Percentiles rank a stretch among this genome's conserved stretches.
Evolutionary conservation across 2,329 filamentous ascomycete species (phyloP).

Genomic region (Rutstroemia sp.): DNA sequence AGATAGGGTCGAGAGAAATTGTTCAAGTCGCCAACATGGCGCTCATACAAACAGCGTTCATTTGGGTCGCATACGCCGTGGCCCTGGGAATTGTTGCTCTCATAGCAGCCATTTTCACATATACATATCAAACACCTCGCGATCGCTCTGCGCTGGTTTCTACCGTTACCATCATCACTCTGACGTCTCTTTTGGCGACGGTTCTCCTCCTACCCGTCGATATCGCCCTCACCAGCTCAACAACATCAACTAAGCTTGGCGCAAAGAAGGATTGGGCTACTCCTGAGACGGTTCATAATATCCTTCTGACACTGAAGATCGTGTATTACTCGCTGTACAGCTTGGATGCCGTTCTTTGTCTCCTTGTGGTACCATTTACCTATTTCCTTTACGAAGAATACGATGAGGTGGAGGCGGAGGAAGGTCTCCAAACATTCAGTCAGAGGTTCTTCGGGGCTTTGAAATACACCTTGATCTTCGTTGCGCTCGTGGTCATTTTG

Average conservation of each 20-base stretch:
- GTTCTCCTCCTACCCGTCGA: conserved; percentile 90
- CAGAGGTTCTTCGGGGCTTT: conserved; percentile 73
- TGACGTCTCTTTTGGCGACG: conserved; percentile 83
- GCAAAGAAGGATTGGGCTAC: conserved; percentile 94
- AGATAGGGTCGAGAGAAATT: neutral
- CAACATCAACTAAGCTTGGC: conserved; percentile 65
- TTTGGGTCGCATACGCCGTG: conserved; percentile 89
- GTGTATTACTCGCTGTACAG: conserved; percentile 94
- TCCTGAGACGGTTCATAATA: conserved; percentile 67
- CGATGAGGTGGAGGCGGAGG: conserved; percentile 79
- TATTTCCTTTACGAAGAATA: conserved; percentile 99
- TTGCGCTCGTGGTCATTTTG: conserved; percentile 70
- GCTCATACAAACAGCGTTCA: conserved; percentile 79
- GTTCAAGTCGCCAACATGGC: conserved; percentile 23
- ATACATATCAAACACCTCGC: conserved; percentile 82
- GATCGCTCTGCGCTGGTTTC: conserved; percentile 80
- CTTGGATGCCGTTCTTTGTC: conserved; percentile 80
- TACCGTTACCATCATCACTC: conserved; percentile 75
- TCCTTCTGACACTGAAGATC: conserved; percentile 72
- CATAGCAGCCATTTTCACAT: conserved; percentile 77
- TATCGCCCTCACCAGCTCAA: conserved; percentile 88
- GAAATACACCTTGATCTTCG: conserved; percentile 85
- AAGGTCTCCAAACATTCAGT: conserved; percentile 63
- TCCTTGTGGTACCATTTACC: conserved; percentile 85
- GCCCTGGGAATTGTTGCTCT: conserved; percentile 70